Evolutionary conservation across 1,284 basidiomycete species (phyloP).

Genomic region (Ustilago loliicola): DNA sequence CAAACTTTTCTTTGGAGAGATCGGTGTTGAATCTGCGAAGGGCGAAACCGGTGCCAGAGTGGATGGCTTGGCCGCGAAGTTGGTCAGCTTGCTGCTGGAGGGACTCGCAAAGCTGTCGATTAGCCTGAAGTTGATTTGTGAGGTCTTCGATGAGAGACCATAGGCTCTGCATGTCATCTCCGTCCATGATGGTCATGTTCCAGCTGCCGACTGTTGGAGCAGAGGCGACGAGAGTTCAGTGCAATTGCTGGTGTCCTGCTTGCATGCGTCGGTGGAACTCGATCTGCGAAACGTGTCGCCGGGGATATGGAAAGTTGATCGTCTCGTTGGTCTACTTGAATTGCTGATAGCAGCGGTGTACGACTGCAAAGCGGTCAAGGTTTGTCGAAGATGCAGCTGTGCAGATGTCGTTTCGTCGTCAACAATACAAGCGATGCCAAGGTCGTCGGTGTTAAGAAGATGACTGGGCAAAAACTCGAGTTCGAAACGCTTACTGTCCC

Average conservation of each 20-base stretch:
- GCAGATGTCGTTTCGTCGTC: not conserved
- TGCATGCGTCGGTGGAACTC: not conserved
- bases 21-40: conserved; percentile 93
- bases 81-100: conserved; percentile 81
- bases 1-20: conserved; percentile 91
- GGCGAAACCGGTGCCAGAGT: conserved; percentile 82
- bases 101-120: conserved; percentile 81
- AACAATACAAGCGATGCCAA: not conserved
- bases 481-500: too few relatives aligned
- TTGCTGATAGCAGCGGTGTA: too few relatives aligned
- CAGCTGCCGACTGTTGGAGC: conserved; percentile 1
- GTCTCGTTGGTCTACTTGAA: too few relatives aligned
- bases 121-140: conserved; percentile 80
- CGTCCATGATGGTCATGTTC: conserved; percentile 58
- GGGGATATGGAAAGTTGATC: too few relatives aligned
- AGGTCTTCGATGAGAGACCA: conserved; percentile 68
- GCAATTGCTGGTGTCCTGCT: not conserved
- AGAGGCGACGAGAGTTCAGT: not conserved
- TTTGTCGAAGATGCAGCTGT: not conserved
- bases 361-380: too few relatives aligned
- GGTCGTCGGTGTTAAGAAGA: not conserved
- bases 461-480: too few relatives aligned
- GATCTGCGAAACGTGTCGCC: too few relatives aligned
- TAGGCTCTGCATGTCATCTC: conserved; percentile 63
- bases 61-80: conserved; percentile 80